Evolutionary conservation across 306 rosid genomes (phyloP).

Genomic region (Myrica gale): DNA sequence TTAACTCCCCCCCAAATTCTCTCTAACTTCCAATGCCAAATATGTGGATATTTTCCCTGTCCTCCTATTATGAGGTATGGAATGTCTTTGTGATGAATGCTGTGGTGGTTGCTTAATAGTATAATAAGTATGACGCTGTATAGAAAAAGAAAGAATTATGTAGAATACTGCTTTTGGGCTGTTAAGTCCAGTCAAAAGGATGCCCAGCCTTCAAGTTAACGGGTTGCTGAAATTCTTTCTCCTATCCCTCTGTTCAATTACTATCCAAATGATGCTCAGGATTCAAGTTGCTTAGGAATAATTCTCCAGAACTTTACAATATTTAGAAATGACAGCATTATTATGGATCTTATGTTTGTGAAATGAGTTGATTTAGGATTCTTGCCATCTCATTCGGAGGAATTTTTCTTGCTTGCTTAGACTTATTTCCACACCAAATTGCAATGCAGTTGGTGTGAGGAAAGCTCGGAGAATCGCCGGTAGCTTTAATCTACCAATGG

Average conservation of each 20-base stretch:
- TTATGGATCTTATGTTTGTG: not conserved
- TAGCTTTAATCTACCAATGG: slow-evolving; percentile 58
- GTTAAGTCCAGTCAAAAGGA: not conserved
- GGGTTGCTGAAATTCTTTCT: not conserved
- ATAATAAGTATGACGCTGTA: not conserved
- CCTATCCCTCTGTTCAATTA: not conserved
- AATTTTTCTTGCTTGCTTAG: slow-evolving; percentile 27
- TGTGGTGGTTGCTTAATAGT: not conserved
- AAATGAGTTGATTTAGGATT: slow-evolving; percentile 6
- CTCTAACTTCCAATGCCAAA: not conserved
- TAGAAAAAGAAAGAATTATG: not conserved
- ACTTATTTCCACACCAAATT: slow-evolving; percentile 18
- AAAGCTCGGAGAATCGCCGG: slow-evolving; percentile 80
- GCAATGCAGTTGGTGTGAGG: slow-evolving; percentile 80
- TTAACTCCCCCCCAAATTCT: not conserved
- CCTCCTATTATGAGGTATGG: not conserved
- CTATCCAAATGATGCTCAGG: not conserved
- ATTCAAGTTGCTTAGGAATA: not conserved
- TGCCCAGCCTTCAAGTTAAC: not conserved
- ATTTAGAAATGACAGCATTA: not conserved
- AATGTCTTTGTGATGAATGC: not conserved
- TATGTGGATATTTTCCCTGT: not conserved
- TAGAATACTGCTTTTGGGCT: not conserved
- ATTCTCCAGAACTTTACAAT: not conserved
- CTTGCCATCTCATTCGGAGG: slow-evolving; percentile 16